Percentiles rank a stretch among this genome's conserved stretches.
phyloP scores from a whole-genome alignment of 345 rosid genomes.

The Erucastrum elatum region DNA sequence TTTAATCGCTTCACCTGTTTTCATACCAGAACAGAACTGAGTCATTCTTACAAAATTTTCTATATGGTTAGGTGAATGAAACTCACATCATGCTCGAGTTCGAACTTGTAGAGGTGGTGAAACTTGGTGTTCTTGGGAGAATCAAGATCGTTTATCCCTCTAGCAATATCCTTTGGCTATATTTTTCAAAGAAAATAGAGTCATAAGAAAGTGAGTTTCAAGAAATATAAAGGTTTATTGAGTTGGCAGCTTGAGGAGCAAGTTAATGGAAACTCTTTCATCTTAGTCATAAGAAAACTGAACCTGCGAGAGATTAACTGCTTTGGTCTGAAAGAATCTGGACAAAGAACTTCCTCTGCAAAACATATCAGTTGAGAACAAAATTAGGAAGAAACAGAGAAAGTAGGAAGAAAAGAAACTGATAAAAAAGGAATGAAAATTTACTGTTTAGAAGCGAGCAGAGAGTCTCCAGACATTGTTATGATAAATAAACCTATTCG shows the following conservation, averaged over 20 bases:
- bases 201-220: constrained; percentile 13
- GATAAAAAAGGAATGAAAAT: neutral
- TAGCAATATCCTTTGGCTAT: no score
- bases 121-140: constrained; percentile 27
- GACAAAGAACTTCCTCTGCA: constrained; percentile 32
- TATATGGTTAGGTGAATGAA: no score
- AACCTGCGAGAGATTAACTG: constrained; percentile 28
- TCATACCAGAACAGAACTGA: constrained; percentile 6
- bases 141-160: neutral
- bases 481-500: constrained; percentile 12
- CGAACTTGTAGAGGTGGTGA: constrained; percentile 33
- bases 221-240: neutral
- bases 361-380: constrained; percentile 4
- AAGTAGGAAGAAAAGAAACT: constrained; percentile 10
- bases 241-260: constrained; percentile 26
- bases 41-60: no score
- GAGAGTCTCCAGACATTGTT: constrained; percentile 34
- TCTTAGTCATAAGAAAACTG: neutral
- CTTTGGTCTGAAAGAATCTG: constrained; percentile 25
- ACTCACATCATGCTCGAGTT: constrained; percentile 42
- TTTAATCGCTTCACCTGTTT: constrained; percentile 37
- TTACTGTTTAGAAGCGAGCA: constrained; percentile 35
- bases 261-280: constrained; percentile 7
- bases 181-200: constrained; percentile 1
- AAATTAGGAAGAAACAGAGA: constrained; percentile 12